phyloP scores from a whole-genome alignment of 768 basidiomycete genomes.

The Amanita phalloides region DNA sequence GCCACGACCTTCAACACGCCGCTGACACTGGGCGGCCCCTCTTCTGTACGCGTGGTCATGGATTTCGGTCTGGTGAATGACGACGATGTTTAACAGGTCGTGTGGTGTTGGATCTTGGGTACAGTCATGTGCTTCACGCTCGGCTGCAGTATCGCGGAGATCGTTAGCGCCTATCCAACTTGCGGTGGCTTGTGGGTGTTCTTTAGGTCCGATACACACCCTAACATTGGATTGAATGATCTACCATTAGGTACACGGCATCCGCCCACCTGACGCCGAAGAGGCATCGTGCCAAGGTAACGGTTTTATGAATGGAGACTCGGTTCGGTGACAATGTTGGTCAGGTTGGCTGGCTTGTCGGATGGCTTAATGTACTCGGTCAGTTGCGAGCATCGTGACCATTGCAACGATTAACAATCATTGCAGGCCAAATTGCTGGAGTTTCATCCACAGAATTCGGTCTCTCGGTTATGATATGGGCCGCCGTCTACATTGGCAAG shows the following conservation, averaged over 20 bases:
- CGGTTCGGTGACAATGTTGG: background rate
- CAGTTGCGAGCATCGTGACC: conserved; percentile 8
- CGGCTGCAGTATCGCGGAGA: conserved; percentile 65
- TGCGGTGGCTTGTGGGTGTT: conserved; percentile 55
- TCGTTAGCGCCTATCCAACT: conserved; percentile 67
- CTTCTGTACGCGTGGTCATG: conserved; percentile 22
- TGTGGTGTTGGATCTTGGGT: conserved; percentile 72
- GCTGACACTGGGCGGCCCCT: conserved; percentile 54
- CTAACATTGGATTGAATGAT: background rate
- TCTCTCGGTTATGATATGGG: conserved; percentile 67
- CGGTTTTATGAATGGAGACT: background rate
- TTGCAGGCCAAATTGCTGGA: conserved; percentile 67
- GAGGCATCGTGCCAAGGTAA: conserved; percentile 51
- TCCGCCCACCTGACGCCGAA: conserved; percentile 65
- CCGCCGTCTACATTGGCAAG: conserved; percentile 57
- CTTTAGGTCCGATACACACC: background rate
- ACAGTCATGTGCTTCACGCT: conserved; percentile 66
- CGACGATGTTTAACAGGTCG: conserved; percentile 17
- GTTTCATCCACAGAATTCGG: conserved; percentile 83
- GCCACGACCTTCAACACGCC: conserved; percentile 76
- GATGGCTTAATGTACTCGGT: conserved; percentile 79
- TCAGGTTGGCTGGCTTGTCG: conserved; percentile 68
- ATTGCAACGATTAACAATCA: conserved; percentile 1
- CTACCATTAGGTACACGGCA: conserved; percentile 56
- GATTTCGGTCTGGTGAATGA: background rate